Base-by-base conservation (phyloP, 176 grass and related monocot genomes). In the Oryza glumipatula region DNA sequence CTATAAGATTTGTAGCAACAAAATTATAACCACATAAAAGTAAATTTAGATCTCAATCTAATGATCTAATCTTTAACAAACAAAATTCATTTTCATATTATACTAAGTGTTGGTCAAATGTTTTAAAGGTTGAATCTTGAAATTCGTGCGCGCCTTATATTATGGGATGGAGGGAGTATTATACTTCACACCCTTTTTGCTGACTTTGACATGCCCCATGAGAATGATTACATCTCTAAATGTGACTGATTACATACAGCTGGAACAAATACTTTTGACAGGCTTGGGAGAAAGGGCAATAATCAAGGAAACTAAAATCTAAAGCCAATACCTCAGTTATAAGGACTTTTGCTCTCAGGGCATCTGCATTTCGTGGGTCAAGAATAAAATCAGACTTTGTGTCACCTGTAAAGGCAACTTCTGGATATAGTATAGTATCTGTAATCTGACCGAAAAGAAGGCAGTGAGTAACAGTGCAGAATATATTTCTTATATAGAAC, bases 361-460 rank as follows among this genome's bases (percentile, higher is more conserved):
- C 96, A 92, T 99, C 96, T 33, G 96, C 90, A 96, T 96, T 99
- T 84, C 78, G 79, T 79, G 93, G 93, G 47, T 99, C 91, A 78
- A 89, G 71, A 84, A 99, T 94, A 93, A 99, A 99, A 89, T 99
- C 96, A 73, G 89, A 92, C 67, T 86, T 94, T 28, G 91, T 96
- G 72, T 99, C 96, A 88, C 93, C 89, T 0, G 93, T 96, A 79
- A 99, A 96, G n/a, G 90, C 96, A 86, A 99, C 88, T 89, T 99
- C 96, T 72, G 90, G 96, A 77, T 80, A 89, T 76, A 99, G 86
- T 84, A 99, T 88, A 16, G 87, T 82, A 79, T 99, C 93, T 76
- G 91, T 96, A 79, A 99, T 92, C 93, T 96, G 91, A 79, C 58
- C 73, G 14, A 61, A 47, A 80, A 64, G 30, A 9, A 60, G 89